phyloP scores from a whole-genome alignment of 768 basidiomycete genomes.

The Porphyrellus cyaneotinctus region DNA sequence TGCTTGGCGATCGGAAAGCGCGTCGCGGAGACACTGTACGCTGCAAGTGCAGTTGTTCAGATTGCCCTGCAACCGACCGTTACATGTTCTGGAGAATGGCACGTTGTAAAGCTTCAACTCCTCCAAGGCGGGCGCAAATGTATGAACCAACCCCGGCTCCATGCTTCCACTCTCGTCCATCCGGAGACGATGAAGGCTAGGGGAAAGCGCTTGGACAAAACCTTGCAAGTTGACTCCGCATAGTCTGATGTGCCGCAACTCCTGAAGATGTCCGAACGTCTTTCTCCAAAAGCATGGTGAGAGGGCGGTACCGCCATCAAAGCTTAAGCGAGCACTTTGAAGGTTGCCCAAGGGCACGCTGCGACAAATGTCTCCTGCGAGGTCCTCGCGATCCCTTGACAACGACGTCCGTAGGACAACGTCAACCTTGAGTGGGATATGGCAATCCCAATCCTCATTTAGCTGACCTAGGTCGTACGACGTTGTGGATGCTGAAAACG shows the following conservation, averaged over 20 bases:
- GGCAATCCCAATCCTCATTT: conserved; percentile 17
- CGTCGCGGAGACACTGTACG: conserved; percentile 13
- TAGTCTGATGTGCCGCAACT: conserved; percentile 12
- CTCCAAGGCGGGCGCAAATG: conserved; percentile 16
- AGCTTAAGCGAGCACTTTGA: conserved; percentile 7
- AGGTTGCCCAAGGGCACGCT: conserved; percentile 12
- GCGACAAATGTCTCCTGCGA: conserved; percentile 10
- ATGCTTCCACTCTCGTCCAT: background rate
- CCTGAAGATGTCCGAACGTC: conserved; percentile 14
- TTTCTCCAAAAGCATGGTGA: conserved; percentile 16
- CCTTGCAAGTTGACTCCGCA: conserved; percentile 5
- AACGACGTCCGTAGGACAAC: conserved; percentile 7
- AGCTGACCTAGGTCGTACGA: conserved; percentile 5
- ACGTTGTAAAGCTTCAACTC: conserved; percentile 8
- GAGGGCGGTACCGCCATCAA: conserved; percentile 6
- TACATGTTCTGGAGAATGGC: conserved; percentile 10
- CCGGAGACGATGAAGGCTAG: background rate
- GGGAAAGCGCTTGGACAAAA: conserved; percentile 8
- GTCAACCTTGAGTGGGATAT: conserved; percentile 18
- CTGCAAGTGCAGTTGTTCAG: conserved; percentile 4
- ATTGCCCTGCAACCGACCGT: background rate
- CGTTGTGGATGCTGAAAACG: conserved; percentile 6
- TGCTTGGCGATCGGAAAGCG: conserved; percentile 11
- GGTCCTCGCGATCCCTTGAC: conserved; percentile 9
- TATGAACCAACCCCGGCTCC: background rate